These are phyloP conservation scores for Sphagnum fallax DNA, from an alignment of 228 moss, liverwort and hornwort species.

Conservation along the genomic window DNA sequence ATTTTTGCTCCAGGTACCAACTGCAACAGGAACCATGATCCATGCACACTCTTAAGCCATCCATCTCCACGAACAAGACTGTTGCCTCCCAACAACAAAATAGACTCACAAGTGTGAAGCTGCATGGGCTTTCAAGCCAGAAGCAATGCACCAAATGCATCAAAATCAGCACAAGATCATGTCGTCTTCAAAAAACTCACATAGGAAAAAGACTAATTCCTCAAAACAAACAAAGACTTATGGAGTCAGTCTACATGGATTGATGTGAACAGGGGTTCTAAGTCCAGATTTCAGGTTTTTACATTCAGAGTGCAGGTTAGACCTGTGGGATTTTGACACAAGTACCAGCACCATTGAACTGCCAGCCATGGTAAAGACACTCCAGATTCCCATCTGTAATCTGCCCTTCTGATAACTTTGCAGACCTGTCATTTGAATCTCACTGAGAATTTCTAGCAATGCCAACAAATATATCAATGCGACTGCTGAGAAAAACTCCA, in stretches of 20 bases:
- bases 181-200: too few species aligned
- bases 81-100: neutral
- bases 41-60: neutral
- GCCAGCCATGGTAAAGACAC: constrained; percentile 96
- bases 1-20: constrained; percentile 32
- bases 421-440: constrained; percentile 22
- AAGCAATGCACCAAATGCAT: neutral
- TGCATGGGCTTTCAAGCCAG: neutral
- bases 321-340: constrained; percentile 92
- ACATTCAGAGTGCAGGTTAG: too few species aligned
- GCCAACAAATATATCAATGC: too few species aligned
- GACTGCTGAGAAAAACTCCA: too few species aligned
- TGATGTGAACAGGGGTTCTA: too few species aligned
- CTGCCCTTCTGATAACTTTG: constrained; percentile 92
- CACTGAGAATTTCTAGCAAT: too few species aligned
- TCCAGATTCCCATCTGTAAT: constrained; percentile 78
- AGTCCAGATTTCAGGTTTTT: too few species aligned
- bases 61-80: neutral
- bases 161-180: too few species aligned
- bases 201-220: too few species aligned
- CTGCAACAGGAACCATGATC: constrained; percentile 11
- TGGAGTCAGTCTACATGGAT: too few species aligned
- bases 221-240: too few species aligned
- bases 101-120: neutral
- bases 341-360: constrained; percentile 68